phyloP scores from a whole-genome alignment of 352 stramenopile genomes.

The Thraustochytrium striatum region DNA sequence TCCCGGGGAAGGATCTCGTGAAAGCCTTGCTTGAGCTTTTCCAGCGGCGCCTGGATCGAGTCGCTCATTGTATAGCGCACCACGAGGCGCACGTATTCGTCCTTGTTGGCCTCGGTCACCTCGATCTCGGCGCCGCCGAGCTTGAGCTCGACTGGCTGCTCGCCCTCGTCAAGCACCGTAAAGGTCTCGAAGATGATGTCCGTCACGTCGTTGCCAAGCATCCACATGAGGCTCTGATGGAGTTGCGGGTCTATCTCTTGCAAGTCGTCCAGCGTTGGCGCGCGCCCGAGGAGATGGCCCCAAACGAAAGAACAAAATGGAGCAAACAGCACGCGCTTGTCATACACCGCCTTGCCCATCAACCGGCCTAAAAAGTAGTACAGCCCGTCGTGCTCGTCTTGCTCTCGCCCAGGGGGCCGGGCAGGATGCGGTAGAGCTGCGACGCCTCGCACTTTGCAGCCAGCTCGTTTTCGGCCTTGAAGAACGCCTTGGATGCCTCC shows the following conservation, averaged over 20 bases:
- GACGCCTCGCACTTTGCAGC: slow-evolving; percentile 97
- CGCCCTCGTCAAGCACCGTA: slow-evolving; percentile 78
- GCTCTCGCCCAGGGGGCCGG: slow-evolving; percentile 88
- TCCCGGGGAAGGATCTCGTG: slow-evolving; percentile 78
- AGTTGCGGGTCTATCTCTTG: slow-evolving; percentile 87
- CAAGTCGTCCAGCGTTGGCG: slow-evolving; percentile 22
- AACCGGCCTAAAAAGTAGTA: slow-evolving; percentile 96
- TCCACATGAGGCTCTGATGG: slow-evolving; percentile 83
- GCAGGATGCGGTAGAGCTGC: slow-evolving; percentile 93
- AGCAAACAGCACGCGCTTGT: slow-evolving; percentile 95
- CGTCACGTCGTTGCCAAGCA: slow-evolving; percentile 67
- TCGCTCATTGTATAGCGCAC: slow-evolving; percentile 97
- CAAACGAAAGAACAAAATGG: slow-evolving; percentile 53
- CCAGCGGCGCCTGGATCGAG: slow-evolving; percentile 87
- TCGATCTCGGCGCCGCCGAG: slow-evolving; percentile 72
- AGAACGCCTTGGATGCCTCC: slow-evolving; percentile 92
- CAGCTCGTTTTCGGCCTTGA: slow-evolving; percentile 98
- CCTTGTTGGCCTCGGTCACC: slow-evolving; percentile 86
- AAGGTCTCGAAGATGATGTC: slow-evolving; percentile 70
- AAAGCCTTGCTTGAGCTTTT: slow-evolving; percentile 78
- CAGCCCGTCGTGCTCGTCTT: slow-evolving; percentile 81
- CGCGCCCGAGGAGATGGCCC: slow-evolving; percentile 6
- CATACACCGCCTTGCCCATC: slow-evolving; percentile 96
- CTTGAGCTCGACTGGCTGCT: slow-evolving; percentile 71
- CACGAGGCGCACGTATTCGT: slow-evolving; percentile 86